Evolutionary conservation across 192 early-diverging fungal genomes (phyloP), one percentile per base, ranked within the genome.

Genomic region (Endogone sp.): DNA sequence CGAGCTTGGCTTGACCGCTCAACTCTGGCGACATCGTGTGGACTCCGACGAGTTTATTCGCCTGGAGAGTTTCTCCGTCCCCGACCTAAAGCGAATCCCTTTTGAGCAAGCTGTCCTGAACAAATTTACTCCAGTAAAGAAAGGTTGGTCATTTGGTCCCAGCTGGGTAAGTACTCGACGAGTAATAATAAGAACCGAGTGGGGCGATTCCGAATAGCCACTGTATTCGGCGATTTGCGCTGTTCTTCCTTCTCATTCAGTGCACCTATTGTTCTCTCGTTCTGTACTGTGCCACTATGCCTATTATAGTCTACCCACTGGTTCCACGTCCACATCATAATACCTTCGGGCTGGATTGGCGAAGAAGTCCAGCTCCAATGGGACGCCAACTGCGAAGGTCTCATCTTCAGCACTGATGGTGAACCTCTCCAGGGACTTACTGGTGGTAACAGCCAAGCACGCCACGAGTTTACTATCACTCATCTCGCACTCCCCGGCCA

Each of bases 351-450:
- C 10, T 89, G 83, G 78, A 81, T 67, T 13, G 89, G 88, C 54
- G 79, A 92, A 64, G 81, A 85, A 59, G 93, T 99, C 16, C 77
- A 86, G 22, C 81, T 99, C n/a, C 62, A 89, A 30, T 99, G 95
- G 81, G 91, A 99, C 72, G 84, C 94, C 28, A 76, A 77, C 56
- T 93, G 88, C 70, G 97, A 99, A 77, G 96, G 82, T 20, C 79
- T 98, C 81, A 75, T 99, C 21, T 99, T 94, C 92, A 89, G 92
- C 6, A 78, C 67, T 3, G 84, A 90, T 6, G 95, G 98, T 2
- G 74, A 87, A 67, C 89, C 93, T 6, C 78, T 98, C 21, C 91
- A 93, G 72, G 98, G 96, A 11, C 75, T 99, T 37, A 97, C 96
- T 0, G 94, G 96, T 28, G 92, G 89, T 16, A 49, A 16, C 6